These are phyloP conservation scores for Echites panduratus DNA, from an alignment of 257 asterid species.

Conservation along the genomic window DNA sequence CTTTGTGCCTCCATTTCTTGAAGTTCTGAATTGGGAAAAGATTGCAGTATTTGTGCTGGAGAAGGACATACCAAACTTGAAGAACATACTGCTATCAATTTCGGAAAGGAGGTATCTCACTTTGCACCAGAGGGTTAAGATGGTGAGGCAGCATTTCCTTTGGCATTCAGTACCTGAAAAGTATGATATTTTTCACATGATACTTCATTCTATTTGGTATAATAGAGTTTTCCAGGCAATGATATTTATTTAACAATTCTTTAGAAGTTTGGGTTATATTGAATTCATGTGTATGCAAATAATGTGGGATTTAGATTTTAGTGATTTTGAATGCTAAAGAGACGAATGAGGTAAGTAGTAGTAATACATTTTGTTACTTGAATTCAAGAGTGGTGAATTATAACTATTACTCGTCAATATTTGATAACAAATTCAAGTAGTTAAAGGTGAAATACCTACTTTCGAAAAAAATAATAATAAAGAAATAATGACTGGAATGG, in stretches of 20 bases:
- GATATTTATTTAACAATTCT: constrained; percentile 9
- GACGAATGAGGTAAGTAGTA: no score
- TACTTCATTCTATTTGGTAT: constrained; percentile 76
- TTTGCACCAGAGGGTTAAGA: constrained; percentile 60
- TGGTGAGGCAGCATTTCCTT: constrained; percentile 59
- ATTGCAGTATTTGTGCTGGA: constrained; percentile 59
- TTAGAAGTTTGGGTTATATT: no score
- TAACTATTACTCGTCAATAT: no score
- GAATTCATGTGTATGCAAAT: no score
- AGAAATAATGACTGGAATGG: no score
- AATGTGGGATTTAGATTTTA: no score
- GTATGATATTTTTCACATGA: constrained; percentile 62
- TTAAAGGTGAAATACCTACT: no score
- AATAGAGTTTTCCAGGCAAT: constrained; percentile 44
- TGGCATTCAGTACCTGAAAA: constrained; percentile 52
- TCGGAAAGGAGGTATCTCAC: constrained; percentile 40
- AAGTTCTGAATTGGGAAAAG: constrained; percentile 66
- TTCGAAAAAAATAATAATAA: no score
- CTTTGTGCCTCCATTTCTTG: constrained; percentile 69
- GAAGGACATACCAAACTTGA: constrained; percentile 68
- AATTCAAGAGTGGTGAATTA: no score
- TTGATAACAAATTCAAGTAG: no score
- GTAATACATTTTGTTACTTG: no score
- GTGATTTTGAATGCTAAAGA: no score
- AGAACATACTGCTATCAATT: constrained; percentile 52